phyloP scores from a whole-genome alignment of 352 stramenopile species.

The Phytophthora meadii region DNA sequence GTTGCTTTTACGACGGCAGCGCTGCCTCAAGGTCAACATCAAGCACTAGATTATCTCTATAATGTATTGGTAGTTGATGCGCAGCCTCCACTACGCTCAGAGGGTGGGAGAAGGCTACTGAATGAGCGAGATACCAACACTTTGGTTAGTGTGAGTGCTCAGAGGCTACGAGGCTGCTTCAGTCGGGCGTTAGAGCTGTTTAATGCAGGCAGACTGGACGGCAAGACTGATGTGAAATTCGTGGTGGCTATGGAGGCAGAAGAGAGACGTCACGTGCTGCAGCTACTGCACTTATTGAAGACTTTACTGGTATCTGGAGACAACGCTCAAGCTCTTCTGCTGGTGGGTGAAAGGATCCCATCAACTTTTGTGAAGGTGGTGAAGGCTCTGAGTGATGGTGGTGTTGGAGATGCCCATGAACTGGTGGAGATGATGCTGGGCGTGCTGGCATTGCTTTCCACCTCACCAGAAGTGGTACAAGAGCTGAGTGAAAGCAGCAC shows the following conservation, averaged over 20 bases:
- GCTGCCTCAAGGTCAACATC: neutral
- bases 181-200: slow-evolving; percentile 46
- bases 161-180: slow-evolving; percentile 43
- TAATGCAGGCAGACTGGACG: slow-evolving; percentile 40
- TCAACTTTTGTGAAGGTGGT: slow-evolving; percentile 63
- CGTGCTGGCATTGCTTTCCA: slow-evolving; percentile 40
- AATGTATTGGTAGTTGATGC: neutral
- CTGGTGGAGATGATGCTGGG: slow-evolving; percentile 34
- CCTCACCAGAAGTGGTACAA: slow-evolving; percentile 49
- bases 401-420: slow-evolving; percentile 1
- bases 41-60: slow-evolving; percentile 12
- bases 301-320: slow-evolving; percentile 28
- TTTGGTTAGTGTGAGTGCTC: slow-evolving; percentile 39
- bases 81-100: neutral
- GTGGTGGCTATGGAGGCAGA: slow-evolving; percentile 12
- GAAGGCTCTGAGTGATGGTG: slow-evolving; percentile 41
- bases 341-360: slow-evolving; percentile 59
- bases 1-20: slow-evolving; percentile 24
- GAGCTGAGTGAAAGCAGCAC: slow-evolving; percentile 58
- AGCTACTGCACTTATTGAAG: slow-evolving; percentile 40
- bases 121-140: slow-evolving; percentile 21
- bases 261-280: slow-evolving; percentile 10
- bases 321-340: slow-evolving; percentile 34
- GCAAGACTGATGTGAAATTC: slow-evolving; percentile 15
- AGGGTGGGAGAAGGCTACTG: slow-evolving; percentile 6